Base-by-base conservation (phyloP, 2,329 filamentous ascomycete species). In the Parastagonospora nodorum region DNA sequence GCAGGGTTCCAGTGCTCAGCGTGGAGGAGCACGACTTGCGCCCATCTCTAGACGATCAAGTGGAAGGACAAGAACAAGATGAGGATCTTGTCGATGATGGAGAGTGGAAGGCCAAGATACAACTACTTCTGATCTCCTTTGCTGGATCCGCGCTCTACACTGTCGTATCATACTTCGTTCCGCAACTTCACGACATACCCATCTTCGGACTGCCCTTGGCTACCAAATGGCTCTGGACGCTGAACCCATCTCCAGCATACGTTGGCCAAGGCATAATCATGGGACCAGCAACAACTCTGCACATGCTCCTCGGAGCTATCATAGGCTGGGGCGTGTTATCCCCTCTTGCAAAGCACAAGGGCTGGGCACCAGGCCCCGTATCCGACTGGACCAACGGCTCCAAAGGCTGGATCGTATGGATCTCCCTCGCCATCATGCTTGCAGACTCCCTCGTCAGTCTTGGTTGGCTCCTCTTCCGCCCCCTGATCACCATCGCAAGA, bases 371-470 rank as follows among this genome's bases (percentile, higher is more conserved):
- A 2, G 94, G 92, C 0, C 82, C 86, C 1, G 90, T 97, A 1
- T 82, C 85, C 48, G 89, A 96, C 71, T 99, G 94, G 94, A 89
- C 93, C 51, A 85, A 82, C 12, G 94, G 94, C 8, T 96, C 91
- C 71, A 97, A 97, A 75, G 94, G 93, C 33, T 99, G 94, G 94
- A 97, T 99, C 53, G 90, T 99, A 0, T 99, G 94, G 94, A 82
- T 96, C 2, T 96, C 91, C 30, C 78, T 99, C 28, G 90, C 94
- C 3, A 97, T 99, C 60, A 99, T 99, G 94, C 81, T 99, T 24
- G 90, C 90, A 16, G 94, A 99, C 74, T 91, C 93, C 0, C 81
- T 99, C 3, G 84, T 97, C 55, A 97, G 89, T 64, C 83, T 99
- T 8, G 85, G 88, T 1, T 92, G 92, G 79, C 82, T 97, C 35